These are phyloP conservation scores for Mycena rosella DNA, from an alignment of 768 basidiomycete genomes.

Conservation along the genomic window DNA sequence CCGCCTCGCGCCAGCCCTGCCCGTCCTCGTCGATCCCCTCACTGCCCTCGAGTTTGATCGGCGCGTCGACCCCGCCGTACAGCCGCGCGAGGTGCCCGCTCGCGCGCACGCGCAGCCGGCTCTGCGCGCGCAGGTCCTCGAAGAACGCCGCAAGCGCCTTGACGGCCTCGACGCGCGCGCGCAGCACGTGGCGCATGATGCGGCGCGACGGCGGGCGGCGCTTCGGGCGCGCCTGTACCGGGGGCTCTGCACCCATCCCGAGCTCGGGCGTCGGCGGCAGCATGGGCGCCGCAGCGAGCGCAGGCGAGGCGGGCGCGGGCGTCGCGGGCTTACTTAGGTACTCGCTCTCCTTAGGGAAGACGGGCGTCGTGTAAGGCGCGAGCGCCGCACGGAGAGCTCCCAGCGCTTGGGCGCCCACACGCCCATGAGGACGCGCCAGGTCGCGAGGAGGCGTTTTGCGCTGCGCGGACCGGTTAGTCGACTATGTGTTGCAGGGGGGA, in stretches of 20 bases:
- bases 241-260: slow-evolving; percentile 54
- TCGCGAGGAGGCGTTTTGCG: slow-evolving; percentile 86
- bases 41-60: slow-evolving; percentile 38
- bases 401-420: slow-evolving; percentile 90
- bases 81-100: slow-evolving; percentile 62
- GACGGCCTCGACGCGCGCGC: slow-evolving; percentile 87
- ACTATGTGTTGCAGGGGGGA: slow-evolving; percentile 20
- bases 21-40: slow-evolving; percentile 38
- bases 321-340: slow-evolving; percentile 70
- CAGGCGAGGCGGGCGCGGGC: slow-evolving; percentile 37
- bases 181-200: slow-evolving; percentile 90
- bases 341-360: slow-evolving; percentile 73
- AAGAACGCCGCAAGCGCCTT: slow-evolving; percentile 82
- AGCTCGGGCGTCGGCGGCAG: slow-evolving; percentile 41
- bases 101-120: slow-evolving; percentile 56
- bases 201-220: slow-evolving; percentile 81
- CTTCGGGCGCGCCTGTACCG: slow-evolving; percentile 50
- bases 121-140: slow-evolving; percentile 59
- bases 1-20: slow-evolving; percentile 72
- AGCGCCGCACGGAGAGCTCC: slow-evolving; percentile 86
- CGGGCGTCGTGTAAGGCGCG: slow-evolving; percentile 77
- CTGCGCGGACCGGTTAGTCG: slow-evolving; percentile 55
- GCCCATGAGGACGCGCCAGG: slow-evolving; percentile 98
- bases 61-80: slow-evolving; percentile 61
- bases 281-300: slow-evolving; percentile 33